Base-by-base conservation (phyloP, 345 rosid genomes). In the Moricandia moricandioides region DNA sequence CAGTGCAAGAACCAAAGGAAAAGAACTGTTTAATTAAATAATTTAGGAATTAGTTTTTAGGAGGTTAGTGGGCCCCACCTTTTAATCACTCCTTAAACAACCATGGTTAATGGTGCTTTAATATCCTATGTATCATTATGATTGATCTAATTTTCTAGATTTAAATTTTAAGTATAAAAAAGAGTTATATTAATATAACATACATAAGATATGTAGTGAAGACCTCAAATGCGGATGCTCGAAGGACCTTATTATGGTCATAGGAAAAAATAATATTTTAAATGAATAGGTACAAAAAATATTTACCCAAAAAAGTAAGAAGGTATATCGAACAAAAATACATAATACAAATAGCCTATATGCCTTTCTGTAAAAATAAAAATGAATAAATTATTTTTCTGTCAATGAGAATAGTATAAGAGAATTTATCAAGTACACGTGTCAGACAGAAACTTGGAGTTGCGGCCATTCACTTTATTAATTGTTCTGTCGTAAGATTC, bases 391-490 rank as follows among this genome's bases (percentile, higher is more conserved):
- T 8, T 60, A 54, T 34, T 14, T 59, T n/a, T 67, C 9, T 37
- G 33, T 29, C 51, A 24, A 57, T 14, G 6, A 57, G 70, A 31
- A 21, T 14, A n/a, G 8, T 31, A 45, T 2, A 51, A 17, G 26
- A 69, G 4, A 14, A 43, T 8, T 51, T 29, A 14, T 12, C 0
- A 60, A 67, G 34, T 62, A 72, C 82, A 73, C 74, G 82, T 73
- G 82, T 78, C 82, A 78, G 78, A 78, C 67, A 68, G 78, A 65
- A 73, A 49, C 66, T 68, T 52, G 51, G 70, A 73, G 70, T 72
- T 52, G 65, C 78, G 65, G 81, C 45, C 58, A 72, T 72, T 78
- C 16, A 72, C 21, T 29, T 51, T 52, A 68, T 61, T 62, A 52
- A 49, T 51, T 72, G 78, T 62, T 72, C 16, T 62, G 82, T 78